phyloP scores from a whole-genome alignment of 305 asterid species.

The Fraxinus floribunda region DNA sequence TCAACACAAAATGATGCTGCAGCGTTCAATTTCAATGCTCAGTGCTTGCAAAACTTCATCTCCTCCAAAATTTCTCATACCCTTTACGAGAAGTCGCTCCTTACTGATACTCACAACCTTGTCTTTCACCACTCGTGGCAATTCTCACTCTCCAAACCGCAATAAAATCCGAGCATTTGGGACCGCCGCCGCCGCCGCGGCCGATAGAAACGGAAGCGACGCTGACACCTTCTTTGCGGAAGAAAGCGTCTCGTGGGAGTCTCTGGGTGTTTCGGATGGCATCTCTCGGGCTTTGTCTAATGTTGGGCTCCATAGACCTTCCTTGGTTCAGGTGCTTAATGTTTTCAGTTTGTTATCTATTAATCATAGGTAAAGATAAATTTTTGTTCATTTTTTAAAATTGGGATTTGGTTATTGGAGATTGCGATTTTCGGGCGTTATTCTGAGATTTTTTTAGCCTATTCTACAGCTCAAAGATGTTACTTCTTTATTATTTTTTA shows the following conservation, averaged over 20 bases:
- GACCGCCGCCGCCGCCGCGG: constrained; percentile 30
- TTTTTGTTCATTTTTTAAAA: constrained; percentile 6
- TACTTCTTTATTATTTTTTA: too few species aligned
- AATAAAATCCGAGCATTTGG: constrained; percentile 44
- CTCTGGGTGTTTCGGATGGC: constrained; percentile 72
- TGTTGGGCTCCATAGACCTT: constrained; percentile 75
- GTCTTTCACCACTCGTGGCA: constrained; percentile 25
- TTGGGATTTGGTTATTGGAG: constrained; percentile 13
- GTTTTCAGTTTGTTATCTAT: background rate
- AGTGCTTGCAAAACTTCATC: constrained; percentile 41
- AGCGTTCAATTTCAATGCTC: constrained; percentile 47
- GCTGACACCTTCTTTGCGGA: constrained; percentile 74
- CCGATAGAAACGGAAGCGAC: constrained; percentile 25
- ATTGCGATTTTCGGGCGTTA: constrained; percentile 7
- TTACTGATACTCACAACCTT: constrained; percentile 24
- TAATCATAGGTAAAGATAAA: background rate
- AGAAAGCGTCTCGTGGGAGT: constrained; percentile 72
- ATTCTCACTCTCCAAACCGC: constrained; percentile 26
- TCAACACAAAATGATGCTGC: constrained; percentile 37
- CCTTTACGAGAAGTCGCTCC: constrained; percentile 23
- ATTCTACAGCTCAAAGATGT: background rate
- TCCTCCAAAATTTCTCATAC: constrained; percentile 30
- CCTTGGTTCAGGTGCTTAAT: constrained; percentile 70
- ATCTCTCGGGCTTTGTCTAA: constrained; percentile 57
- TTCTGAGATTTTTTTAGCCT: background rate